Conservation (phyloP, 2,329 filamentous ascomycete species). For the Colletotrichum aenigma region DNA sequence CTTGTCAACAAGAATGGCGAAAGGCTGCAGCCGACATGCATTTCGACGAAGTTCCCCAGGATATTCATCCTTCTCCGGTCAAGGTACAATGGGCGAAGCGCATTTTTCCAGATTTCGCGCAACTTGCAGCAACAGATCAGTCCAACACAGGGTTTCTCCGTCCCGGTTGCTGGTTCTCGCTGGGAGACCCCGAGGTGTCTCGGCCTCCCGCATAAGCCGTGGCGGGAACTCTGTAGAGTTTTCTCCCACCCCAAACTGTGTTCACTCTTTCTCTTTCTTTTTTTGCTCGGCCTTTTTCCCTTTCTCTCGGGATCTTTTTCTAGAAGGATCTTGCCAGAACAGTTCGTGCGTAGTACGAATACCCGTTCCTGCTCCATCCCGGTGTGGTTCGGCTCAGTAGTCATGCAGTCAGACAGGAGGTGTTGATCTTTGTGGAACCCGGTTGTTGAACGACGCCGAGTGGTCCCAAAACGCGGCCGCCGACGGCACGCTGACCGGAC, state of each 20-base stretch:
- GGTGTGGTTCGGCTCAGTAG: background rate
- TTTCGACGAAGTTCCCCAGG: conserved; percentile 1
- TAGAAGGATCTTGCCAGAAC: background rate
- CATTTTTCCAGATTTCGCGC: background rate
- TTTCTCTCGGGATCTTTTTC: background rate
- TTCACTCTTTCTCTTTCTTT: background rate
- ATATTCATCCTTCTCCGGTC: conserved; percentile 6
- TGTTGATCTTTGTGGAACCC: conserved; percentile 3
- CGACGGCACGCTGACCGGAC: background rate
- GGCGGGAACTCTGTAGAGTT: background rate
- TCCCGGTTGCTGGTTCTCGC: background rate
- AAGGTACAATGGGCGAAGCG: background rate
- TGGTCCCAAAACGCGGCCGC: background rate
- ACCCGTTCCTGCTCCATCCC: background rate
- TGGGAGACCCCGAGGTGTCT: background rate
- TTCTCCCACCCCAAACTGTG: background rate
- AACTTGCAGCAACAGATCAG: background rate
- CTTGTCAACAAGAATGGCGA: background rate
- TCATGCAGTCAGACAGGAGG: conserved; percentile 7
- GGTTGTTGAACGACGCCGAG: background rate
- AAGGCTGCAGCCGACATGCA: background rate
- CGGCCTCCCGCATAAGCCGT: background rate
- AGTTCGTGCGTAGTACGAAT: background rate
- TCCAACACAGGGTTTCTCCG: background rate
- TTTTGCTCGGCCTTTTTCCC: background rate